Evolutionary conservation across 2,329 filamentous ascomycete species (phyloP), one percentile per base, ranked within the genome.

Genomic region (Fusarium oxysporum): DNA sequence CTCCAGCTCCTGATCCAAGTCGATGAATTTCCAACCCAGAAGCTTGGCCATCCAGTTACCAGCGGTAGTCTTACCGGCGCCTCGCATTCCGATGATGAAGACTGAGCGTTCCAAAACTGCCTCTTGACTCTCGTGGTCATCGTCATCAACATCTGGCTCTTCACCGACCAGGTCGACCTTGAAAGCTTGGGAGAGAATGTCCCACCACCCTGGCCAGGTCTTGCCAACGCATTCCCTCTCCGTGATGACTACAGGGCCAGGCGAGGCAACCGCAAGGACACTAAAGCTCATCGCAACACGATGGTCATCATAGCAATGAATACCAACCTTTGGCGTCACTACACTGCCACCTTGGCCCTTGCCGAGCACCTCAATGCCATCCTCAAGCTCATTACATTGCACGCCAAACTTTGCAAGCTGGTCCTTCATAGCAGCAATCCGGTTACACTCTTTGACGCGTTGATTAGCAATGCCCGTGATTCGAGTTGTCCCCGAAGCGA

Each of bases 131-230:
- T 44, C 57, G n/a, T 68, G 62, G 17, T 76, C 68, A 32, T 77
- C 57, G 11, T 57, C 50, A 33, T 67, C 59, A 8, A 65, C 56
- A n/a, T 72, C 63, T 35, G 82, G 80, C 75, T 97, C 94, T 40
- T 92, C 89, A 17, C 96, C 96, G 68, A 92, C 89, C n/a, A 98
- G 85, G 33, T 87, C 83, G 33, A 93, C 93, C 38, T 91, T 87
- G 85, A 98, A 99, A 19, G 90, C 89, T 74, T 93, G 90, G 28
- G 92, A 91, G 62, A 98, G 84, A 23, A 92, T 90, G 81, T 99
- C 96, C 96, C 96, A 99, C 94, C 96, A 99, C 14, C 96, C 96
- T 1, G 96, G 96, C 96, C 96, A 99, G 5, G 96, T 99, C 86
- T 99, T 99, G 44, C 93, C 95, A 6, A 94, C 93, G 80, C 96